Evolutionary conservation across 306 rosid genomes (phyloP).

Genomic region (Acacia acuminata): DNA sequence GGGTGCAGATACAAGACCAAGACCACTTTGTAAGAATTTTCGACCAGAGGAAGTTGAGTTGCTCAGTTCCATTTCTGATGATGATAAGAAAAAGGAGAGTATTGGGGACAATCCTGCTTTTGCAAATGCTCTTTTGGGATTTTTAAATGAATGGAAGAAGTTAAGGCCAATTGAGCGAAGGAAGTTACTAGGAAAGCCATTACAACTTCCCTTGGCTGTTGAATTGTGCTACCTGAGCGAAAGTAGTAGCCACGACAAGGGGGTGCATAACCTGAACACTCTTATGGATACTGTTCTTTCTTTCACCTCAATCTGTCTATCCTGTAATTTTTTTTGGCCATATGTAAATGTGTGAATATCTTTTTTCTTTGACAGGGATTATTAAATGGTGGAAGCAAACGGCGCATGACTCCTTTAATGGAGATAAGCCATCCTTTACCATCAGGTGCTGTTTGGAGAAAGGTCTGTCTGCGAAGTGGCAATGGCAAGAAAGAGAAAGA

Average conservation of each 20-base stretch:
- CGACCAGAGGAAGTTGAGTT: constrained; percentile 84
- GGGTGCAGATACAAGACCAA: constrained; percentile 79
- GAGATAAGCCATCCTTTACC: constrained; percentile 89
- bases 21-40: constrained; percentile 75
- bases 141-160: constrained; percentile 75
- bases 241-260: constrained; percentile 70
- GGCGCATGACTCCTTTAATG: constrained; percentile 75
- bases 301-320: background rate
- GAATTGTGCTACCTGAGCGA: constrained; percentile 82
- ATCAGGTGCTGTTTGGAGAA: constrained; percentile 77
- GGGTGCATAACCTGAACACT: constrained; percentile 44
- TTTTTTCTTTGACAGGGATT: constrained; percentile 58
- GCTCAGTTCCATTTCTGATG: constrained; percentile 42
- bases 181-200: constrained; percentile 80
- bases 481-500: constrained; percentile 80
- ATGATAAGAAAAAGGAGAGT: constrained; percentile 31
- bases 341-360: background rate
- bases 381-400: constrained; percentile 78
- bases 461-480: constrained; percentile 62
- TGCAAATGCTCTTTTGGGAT: constrained; percentile 56
- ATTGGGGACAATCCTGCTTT: constrained; percentile 49
- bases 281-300: constrained; percentile 21
- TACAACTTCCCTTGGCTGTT: constrained; percentile 82
- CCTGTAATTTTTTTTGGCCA: background rate
- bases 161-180: constrained; percentile 77